Conservation (phyloP, 75 land plant species). For the Pinus tabuliformis region DNA sequence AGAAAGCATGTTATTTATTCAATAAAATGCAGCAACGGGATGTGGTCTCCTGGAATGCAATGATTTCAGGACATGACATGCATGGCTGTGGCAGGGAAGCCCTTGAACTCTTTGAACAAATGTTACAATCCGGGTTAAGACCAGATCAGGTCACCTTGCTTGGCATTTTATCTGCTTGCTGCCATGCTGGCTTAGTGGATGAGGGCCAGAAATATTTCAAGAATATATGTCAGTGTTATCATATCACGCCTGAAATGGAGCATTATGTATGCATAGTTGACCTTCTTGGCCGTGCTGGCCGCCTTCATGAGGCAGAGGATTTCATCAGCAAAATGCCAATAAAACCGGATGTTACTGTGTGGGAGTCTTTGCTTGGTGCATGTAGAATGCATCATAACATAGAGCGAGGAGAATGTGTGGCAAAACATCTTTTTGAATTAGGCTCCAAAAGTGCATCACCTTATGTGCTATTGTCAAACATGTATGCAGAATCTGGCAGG, state of each 20-base stretch:
- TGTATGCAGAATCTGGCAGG: slow-evolving; percentile 25
- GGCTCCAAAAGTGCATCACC: slow-evolving; percentile 21
- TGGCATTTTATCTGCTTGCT: slow-evolving; percentile 36
- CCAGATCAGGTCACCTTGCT: slow-evolving; percentile 46
- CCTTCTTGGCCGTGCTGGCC: slow-evolving; percentile 39
- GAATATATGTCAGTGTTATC: slow-evolving; percentile 14
- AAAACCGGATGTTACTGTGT: slow-evolving; percentile 40
- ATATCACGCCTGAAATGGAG: slow-evolving; percentile 34
- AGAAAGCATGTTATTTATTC: slow-evolving; percentile 11
- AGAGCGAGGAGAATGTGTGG: slow-evolving; percentile 27
- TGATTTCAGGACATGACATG: slow-evolving; percentile 32
- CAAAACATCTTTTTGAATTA: slow-evolving; percentile 14
- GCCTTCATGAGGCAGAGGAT: slow-evolving; percentile 31
- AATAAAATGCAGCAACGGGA: slow-evolving; percentile 8
- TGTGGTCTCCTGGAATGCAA: slow-evolving; percentile 19
- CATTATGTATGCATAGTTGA: slow-evolving; percentile 56
- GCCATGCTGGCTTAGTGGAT: slow-evolving; percentile 38
- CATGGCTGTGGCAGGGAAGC: slow-evolving; percentile 55
- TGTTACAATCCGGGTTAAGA: slow-evolving; percentile 30
- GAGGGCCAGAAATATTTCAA: slow-evolving; percentile 33
- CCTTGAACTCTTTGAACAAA: slow-evolving; percentile 32
- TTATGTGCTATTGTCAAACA: slow-evolving; percentile 46
- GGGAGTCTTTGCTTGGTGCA: slow-evolving; percentile 39
- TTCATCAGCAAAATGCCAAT: slow-evolving; percentile 33
- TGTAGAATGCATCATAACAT: slow-evolving; percentile 23